These are phyloP conservation scores for Penicillium griseofulvum DNA, from an alignment of 2,329 filamentous ascomycete species.

Conservation along the genomic window DNA sequence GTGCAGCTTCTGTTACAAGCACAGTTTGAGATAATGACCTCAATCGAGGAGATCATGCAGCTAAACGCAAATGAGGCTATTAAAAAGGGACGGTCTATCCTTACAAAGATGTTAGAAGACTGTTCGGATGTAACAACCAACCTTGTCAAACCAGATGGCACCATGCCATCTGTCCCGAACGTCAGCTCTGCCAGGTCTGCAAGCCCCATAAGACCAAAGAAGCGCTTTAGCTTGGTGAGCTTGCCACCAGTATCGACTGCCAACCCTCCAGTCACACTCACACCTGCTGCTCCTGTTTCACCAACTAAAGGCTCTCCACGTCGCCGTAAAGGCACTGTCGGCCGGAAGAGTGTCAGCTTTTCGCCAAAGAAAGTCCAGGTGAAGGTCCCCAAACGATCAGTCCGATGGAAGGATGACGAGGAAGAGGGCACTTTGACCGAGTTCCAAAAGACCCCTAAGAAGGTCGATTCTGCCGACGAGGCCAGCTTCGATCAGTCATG, in stretches of 20 bases:
- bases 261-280: slow-evolving; percentile 32
- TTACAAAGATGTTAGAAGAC: slow-evolving; percentile 73
- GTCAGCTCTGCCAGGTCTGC: slow-evolving; percentile 69
- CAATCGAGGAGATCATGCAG: slow-evolving; percentile 73
- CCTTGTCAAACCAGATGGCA: slow-evolving; percentile 86
- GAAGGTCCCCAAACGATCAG: slow-evolving; percentile 72
- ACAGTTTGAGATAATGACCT: slow-evolving; percentile 86
- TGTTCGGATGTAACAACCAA: slow-evolving; percentile 74
- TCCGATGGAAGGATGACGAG: slow-evolving; percentile 90
- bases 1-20: slow-evolving; percentile 82
- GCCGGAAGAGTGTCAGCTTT: slow-evolving; percentile 73
- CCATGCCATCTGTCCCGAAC: slow-evolving; percentile 52
- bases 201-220: slow-evolving; percentile 69
- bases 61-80: slow-evolving; percentile 85
- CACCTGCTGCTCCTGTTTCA: slow-evolving; percentile 47
- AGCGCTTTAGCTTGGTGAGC: slow-evolving; percentile 47
- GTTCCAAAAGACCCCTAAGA: slow-evolving; percentile 86
- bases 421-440: slow-evolving; percentile 83
- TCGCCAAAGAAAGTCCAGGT: slow-evolving; percentile 65
- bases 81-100: slow-evolving; percentile 70
- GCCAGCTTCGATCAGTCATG: slow-evolving; percentile 52
- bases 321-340: slow-evolving; percentile 63
- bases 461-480: slow-evolving; percentile 59
- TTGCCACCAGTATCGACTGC: slow-evolving; percentile 28
- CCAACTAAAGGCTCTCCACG: slow-evolving; percentile 78